Percentiles rank a stretch among this genome's conserved stretches.
Evolutionary conservation across 2,329 filamentous ascomycete species (phyloP).

Genomic region (Metarhizium robertsii): DNA sequence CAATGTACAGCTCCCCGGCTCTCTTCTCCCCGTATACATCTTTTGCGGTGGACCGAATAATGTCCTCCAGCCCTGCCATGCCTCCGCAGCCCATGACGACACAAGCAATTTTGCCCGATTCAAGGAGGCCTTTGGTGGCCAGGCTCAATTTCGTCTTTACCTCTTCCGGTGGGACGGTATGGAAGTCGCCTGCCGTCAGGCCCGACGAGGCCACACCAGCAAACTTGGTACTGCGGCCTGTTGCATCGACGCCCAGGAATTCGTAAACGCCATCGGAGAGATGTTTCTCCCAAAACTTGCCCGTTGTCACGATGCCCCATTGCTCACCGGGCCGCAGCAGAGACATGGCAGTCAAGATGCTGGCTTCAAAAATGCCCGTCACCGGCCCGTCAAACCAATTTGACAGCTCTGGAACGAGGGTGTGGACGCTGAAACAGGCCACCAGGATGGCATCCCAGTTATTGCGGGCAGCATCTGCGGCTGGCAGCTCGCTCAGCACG

Average conservation of each 20-base stretch:
- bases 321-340: conserved; percentile 29
- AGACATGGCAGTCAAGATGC: conserved; percentile 55
- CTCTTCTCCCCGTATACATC: conserved; percentile 31
- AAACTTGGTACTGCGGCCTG: conserved; percentile 41
- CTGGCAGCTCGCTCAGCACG: conserved; percentile 34
- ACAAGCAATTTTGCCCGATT: conserved; percentile 46
- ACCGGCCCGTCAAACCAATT: conserved; percentile 12
- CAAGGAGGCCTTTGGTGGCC: conserved; percentile 59
- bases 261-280: conserved; percentile 54
- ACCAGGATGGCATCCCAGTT: conserved; percentile 70
- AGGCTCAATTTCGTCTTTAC: conserved; percentile 57
- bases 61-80: conserved; percentile 76
- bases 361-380: conserved; percentile 78
- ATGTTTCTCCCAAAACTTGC: conserved; percentile 71
- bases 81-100: conserved; percentile 84
- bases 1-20: conserved; percentile 37
- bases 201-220: conserved; percentile 78
- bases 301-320: conserved; percentile 88
- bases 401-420: conserved; percentile 55
- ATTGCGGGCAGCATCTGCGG: not conserved
- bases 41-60: conserved; percentile 60
- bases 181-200: conserved; percentile 69
- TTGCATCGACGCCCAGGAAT: conserved; percentile 46
- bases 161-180: conserved; percentile 55
- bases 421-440: conserved; percentile 82